These are phyloP conservation scores for Drechslerella dactyloides DNA, from an alignment of 2,329 filamentous ascomycete genomes.

Conservation along the genomic window DNA sequence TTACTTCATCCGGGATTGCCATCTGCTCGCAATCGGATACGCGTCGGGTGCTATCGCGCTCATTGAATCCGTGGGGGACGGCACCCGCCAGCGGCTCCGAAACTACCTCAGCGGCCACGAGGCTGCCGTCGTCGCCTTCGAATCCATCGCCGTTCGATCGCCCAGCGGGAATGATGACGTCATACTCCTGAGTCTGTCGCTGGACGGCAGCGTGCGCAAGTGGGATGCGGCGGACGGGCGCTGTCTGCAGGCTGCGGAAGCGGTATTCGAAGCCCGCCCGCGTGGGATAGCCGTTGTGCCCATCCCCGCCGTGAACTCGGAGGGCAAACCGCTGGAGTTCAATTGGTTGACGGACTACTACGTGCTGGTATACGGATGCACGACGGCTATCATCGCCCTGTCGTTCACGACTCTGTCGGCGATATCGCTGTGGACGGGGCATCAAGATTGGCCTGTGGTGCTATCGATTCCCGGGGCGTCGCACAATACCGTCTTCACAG, in stretches of 20 bases:
- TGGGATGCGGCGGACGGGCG: conserved; percentile 52
- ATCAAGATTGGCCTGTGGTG: conserved; percentile 53
- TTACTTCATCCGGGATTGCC: conserved; percentile 34
- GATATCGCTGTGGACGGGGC: conserved; percentile 52
- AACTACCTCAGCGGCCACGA: conserved; percentile 52
- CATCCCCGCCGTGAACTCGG: conserved; percentile 32
- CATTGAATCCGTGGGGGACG: conserved; percentile 21
- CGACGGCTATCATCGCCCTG: conserved; percentile 53
- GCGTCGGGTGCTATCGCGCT: conserved; percentile 37
- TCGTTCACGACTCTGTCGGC: conserved; percentile 52
- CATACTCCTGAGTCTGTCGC: conserved; percentile 51
- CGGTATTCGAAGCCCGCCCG: conserved; percentile 42
- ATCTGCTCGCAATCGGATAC: conserved; percentile 43
- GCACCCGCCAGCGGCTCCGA: conserved; percentile 28
- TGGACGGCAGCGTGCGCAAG: conserved; percentile 52
- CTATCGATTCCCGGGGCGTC: conserved; percentile 44
- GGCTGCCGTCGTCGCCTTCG: conserved; percentile 51
- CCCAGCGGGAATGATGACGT: conserved; percentile 43
- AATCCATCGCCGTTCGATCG: conserved; percentile 33
- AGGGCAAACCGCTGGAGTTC: conserved; percentile 33
- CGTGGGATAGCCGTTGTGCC: conserved; percentile 48
- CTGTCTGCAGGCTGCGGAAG: conserved; percentile 51
- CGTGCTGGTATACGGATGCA: conserved; percentile 53
- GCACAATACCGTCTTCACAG: conserved; percentile 50
- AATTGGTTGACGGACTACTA: conserved; percentile 49